Evolutionary conservation across 495 filamentous ascomycete species (phyloP).

Genomic region (Aspergillus nanangensis): DNA sequence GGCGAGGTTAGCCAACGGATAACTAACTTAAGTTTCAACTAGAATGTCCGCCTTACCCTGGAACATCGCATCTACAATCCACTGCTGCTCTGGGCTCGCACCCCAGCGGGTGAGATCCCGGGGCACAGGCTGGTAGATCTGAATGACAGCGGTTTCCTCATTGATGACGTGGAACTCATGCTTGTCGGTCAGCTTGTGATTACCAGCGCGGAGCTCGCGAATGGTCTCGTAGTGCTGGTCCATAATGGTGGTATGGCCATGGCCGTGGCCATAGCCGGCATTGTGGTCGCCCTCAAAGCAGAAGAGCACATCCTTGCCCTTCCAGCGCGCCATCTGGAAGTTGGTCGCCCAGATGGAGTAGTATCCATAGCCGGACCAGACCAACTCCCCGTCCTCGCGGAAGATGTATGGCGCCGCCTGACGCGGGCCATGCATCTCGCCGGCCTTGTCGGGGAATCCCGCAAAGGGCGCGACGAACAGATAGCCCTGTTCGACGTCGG

Average conservation of each 20-base stretch:
- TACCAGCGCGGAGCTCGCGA: slow-evolving; percentile 46
- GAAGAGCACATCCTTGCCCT: slow-evolving; percentile 48
- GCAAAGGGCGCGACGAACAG: slow-evolving; percentile 53
- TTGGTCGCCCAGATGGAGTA: slow-evolving; percentile 51
- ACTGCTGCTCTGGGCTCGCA: slow-evolving; percentile 31
- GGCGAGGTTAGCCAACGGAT: too few species aligned
- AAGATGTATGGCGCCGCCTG: slow-evolving; percentile 55
- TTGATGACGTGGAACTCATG: slow-evolving; percentile 51
- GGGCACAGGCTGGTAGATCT: slow-evolving; percentile 36
- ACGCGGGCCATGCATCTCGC: slow-evolving; percentile 43
- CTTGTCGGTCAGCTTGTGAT: slow-evolving; percentile 49
- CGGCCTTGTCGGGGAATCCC: slow-evolving; percentile 35
- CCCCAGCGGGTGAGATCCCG: slow-evolving; percentile 31
- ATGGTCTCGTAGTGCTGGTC: slow-evolving; percentile 52
- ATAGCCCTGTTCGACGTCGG: slow-evolving; percentile 46
- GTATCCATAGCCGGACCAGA: slow-evolving; percentile 53
- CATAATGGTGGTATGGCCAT: slow-evolving; percentile 48
- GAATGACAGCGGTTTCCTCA: slow-evolving; percentile 33
- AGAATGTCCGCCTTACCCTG: slow-evolving; percentile 22
- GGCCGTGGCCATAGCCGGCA: slow-evolving; percentile 48
- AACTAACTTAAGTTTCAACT: too few species aligned
- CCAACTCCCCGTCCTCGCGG: slow-evolving; percentile 46
- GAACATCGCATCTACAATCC: slow-evolving; percentile 41
- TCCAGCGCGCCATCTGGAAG: slow-evolving; percentile 42
- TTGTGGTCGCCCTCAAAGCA: slow-evolving; percentile 53